phyloP scores from a whole-genome alignment of 148 eudicot species.

The Agrostemma githago region DNA sequence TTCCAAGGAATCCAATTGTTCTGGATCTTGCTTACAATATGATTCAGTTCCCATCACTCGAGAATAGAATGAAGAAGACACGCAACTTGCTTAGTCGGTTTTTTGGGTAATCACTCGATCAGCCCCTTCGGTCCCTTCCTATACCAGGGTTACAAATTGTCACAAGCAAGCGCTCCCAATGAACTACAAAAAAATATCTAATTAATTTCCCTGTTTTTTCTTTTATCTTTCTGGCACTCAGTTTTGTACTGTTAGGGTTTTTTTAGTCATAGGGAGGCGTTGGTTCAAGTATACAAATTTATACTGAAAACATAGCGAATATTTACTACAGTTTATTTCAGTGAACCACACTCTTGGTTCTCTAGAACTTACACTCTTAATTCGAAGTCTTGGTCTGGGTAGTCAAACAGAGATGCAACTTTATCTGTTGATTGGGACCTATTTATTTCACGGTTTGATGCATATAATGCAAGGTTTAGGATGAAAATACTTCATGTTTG shows the following conservation, averaged over 20 bases:
- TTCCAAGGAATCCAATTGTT: slow-evolving; percentile 72
- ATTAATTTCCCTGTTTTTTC: too few relatives aligned
- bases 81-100: slow-evolving; percentile 68
- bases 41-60: slow-evolving; percentile 86
- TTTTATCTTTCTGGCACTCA: not conserved
- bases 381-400: too few relatives aligned
- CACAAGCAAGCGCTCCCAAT: not conserved
- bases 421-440: too few relatives aligned
- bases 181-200: not conserved
- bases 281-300: not conserved
- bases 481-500: too few relatives aligned
- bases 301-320: not conserved
- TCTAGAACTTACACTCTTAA: not conserved
- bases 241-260: slow-evolving; percentile 16
- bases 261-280: slow-evolving; percentile 1
- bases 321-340: not conserved
- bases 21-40: slow-evolving; percentile 71
- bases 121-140: not conserved
- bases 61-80: slow-evolving; percentile 74
- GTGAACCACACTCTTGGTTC: not conserved
- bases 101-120: slow-evolving; percentile 48
- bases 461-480: too few relatives aligned
- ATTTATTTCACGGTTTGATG: too few relatives aligned
- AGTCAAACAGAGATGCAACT: too few relatives aligned
- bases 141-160: not conserved